Evolutionary conservation across 208 protist genomes (phyloP).

Genomic region (Leishmania turanica): DNA sequence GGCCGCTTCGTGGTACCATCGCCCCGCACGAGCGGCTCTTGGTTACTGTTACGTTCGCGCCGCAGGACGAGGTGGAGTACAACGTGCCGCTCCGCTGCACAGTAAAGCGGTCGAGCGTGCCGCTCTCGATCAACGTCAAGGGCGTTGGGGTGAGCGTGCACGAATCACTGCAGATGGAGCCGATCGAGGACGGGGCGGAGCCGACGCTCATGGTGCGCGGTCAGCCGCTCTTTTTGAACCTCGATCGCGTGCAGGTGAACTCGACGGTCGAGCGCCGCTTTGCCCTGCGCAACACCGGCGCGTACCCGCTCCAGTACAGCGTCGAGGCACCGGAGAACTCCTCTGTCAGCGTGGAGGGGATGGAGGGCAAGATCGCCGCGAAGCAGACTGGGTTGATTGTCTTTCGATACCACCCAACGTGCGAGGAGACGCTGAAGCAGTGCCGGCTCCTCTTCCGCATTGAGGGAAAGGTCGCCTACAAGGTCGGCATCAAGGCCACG

Average conservation of each 20-base stretch:
- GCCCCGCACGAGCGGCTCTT: conserved; percentile 68
- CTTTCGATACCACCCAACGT: conserved; percentile 84
- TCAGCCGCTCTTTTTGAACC: conserved; percentile 68
- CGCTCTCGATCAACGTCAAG: conserved; percentile 96
- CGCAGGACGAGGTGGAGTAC: conserved; percentile 91
- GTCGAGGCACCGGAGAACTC: conserved; percentile 46
- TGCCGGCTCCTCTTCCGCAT: conserved; percentile 82
- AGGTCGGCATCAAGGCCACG: conserved; percentile 72
- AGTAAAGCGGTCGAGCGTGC: conserved; percentile 92
- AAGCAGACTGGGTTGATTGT: conserved; percentile 69
- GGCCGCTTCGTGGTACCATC: conserved; percentile 84
- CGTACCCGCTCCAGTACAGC: conserved; percentile 89
- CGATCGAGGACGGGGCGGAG: conserved; percentile 34
- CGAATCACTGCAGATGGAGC: conserved; percentile 81
- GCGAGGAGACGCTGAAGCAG: conserved; percentile 69
- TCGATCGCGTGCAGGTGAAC: conserved; percentile 95
- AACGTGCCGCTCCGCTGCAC: conserved; percentile 93
- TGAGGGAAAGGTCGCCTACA: conserved; percentile 76
- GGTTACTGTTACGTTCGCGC: conserved; percentile 85
- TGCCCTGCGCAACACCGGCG: conserved; percentile 90
- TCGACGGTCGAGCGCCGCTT: conserved; percentile 70
- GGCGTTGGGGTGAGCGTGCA: conserved; percentile 95
- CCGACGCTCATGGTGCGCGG: conserved; percentile 38
- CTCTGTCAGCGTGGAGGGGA: conserved; percentile 58
- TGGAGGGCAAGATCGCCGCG: conserved; percentile 65